These are phyloP conservation scores for Sugiyamaella smithiae DNA, from an alignment of 805 yeast genomes.

Conservation along the genomic window DNA sequence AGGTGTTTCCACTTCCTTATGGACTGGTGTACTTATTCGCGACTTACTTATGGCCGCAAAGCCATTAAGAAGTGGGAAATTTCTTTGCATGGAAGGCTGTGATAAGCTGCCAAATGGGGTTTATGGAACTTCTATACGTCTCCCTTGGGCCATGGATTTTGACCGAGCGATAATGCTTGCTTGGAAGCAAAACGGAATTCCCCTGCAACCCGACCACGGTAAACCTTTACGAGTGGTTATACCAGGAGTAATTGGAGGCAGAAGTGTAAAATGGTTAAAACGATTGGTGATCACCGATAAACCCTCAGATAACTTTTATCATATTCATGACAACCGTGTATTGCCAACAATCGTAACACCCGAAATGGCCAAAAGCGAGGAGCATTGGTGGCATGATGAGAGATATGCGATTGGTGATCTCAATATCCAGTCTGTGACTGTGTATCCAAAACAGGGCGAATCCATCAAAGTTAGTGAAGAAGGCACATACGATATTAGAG, in stretches of 20 bases:
- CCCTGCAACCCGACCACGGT: slow-evolving; percentile 36
- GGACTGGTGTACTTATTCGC: slow-evolving; percentile 9
- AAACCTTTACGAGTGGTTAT: slow-evolving; percentile 39
- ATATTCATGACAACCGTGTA: slow-evolving; percentile 38
- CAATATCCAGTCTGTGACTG: slow-evolving; percentile 37
- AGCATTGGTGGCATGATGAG: slow-evolving; percentile 40
- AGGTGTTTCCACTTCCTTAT: slow-evolving; percentile 7
- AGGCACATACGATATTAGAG: slow-evolving; percentile 29
- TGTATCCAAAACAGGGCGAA: slow-evolving; percentile 34
- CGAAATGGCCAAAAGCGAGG: slow-evolving; percentile 34
- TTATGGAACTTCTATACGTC: slow-evolving; percentile 10
- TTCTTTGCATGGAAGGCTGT: slow-evolving; percentile 29
- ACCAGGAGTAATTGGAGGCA: slow-evolving; percentile 42
- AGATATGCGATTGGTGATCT: slow-evolving; percentile 38
- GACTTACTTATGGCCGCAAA: slow-evolving; percentile 7
- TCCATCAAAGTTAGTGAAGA: slow-evolving; percentile 16
- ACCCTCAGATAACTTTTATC: slow-evolving; percentile 39
- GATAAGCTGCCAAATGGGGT: slow-evolving; percentile 7
- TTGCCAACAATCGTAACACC: slow-evolving; percentile 39
- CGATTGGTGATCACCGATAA: slow-evolving; percentile 31
- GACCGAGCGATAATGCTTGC: slow-evolving; percentile 36
- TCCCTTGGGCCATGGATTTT: slow-evolving; percentile 36
- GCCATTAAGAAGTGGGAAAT: slow-evolving; percentile 33
- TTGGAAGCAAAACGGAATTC: slow-evolving; percentile 38
- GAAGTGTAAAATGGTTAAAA: slow-evolving; percentile 40